phyloP scores from a whole-genome alignment of 305 asterid species.

The Nicotiana rustica region DNA sequence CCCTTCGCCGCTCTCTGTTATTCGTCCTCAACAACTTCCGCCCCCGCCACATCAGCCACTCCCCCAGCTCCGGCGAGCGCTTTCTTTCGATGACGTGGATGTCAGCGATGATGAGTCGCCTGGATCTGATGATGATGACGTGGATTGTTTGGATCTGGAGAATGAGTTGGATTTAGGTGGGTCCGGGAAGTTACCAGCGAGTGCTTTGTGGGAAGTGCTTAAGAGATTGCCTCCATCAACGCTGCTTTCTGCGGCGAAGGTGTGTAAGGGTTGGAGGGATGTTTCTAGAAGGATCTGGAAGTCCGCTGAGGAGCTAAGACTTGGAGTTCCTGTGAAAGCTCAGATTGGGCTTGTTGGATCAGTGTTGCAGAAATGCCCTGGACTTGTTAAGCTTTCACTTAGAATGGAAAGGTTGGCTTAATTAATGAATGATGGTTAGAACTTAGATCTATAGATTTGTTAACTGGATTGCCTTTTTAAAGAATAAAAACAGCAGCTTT shows the following conservation, averaged over 20 bases:
- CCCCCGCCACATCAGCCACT: constrained; percentile 41
- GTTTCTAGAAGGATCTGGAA: constrained; percentile 72
- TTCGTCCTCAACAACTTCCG: constrained; percentile 44
- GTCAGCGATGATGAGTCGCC: constrained; percentile 46
- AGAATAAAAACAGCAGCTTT: background rate
- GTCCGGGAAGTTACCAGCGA: constrained; percentile 59
- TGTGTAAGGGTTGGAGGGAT: constrained; percentile 88
- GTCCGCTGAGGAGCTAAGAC: constrained; percentile 86
- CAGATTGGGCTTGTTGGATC: constrained; percentile 89
- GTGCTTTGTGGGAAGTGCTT: constrained; percentile 83
- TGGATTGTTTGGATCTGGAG: constrained; percentile 42
- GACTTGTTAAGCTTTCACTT: constrained; percentile 73
- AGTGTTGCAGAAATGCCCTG: constrained; percentile 84
- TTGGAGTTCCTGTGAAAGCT: constrained; percentile 76
- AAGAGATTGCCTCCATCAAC: constrained; percentile 83
- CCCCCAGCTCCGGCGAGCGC: constrained; percentile 63
- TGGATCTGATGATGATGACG: constrained; percentile 55
- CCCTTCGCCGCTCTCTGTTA: constrained; percentile 50
- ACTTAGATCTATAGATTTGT: constrained; percentile 48
- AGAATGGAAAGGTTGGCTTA: constrained; percentile 80
- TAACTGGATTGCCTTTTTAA: constrained; percentile 32
- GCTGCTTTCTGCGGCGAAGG: constrained; percentile 74
- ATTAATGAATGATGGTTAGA: constrained; percentile 38
- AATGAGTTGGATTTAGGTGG: constrained; percentile 57
- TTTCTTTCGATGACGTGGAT: constrained; percentile 75